Percentiles rank a stretch among this genome's conserved stretches.
phyloP scores from a whole-genome alignment of 1,284 basidiomycete species.

The Trametes sp. region DNA sequence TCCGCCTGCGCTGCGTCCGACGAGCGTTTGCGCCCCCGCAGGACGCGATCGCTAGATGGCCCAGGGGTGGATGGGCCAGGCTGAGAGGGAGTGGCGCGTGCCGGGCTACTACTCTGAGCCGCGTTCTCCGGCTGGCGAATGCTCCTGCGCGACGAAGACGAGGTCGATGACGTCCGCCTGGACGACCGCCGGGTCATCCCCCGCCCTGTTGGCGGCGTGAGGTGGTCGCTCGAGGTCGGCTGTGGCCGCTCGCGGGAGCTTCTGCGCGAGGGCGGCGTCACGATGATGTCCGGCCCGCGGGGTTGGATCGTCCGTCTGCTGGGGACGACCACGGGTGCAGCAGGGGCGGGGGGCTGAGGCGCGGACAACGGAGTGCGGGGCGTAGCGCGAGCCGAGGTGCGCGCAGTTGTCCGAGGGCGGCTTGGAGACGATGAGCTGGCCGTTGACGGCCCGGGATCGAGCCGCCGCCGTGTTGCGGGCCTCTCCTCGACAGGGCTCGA shows the following conservation, averaged over 20 bases:
- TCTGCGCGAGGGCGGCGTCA: not conserved
- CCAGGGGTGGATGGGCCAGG: not conserved
- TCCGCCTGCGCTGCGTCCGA: not conserved
- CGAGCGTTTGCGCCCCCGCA: not conserved
- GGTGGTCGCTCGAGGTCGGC: not conserved
- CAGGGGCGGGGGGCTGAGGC: not conserved
- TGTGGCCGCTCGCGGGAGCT: not conserved
- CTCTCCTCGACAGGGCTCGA: conserved; percentile 1
- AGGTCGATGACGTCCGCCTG: not conserved
- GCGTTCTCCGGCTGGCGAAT: not conserved
- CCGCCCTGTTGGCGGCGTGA: not conserved
- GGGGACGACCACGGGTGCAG: not conserved
- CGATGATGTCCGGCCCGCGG: not conserved
- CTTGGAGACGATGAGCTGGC: not conserved
- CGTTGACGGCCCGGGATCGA: not conserved
- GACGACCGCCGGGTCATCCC: not conserved
- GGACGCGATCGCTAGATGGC: not conserved
- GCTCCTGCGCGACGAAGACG: not conserved
- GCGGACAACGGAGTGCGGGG: not conserved
- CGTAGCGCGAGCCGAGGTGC: not conserved
- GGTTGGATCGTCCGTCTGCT: not conserved
- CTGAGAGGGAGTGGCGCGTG: not conserved
- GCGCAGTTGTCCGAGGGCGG: not conserved
- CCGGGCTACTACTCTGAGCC: not conserved
- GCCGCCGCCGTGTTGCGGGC: conserved; percentile 1